Percentiles rank a stretch among this genome's conserved stretches.
phyloP scores from a whole-genome alignment of 192 early-diverging fungal species.

The Geranomyces michiganensis region DNA sequence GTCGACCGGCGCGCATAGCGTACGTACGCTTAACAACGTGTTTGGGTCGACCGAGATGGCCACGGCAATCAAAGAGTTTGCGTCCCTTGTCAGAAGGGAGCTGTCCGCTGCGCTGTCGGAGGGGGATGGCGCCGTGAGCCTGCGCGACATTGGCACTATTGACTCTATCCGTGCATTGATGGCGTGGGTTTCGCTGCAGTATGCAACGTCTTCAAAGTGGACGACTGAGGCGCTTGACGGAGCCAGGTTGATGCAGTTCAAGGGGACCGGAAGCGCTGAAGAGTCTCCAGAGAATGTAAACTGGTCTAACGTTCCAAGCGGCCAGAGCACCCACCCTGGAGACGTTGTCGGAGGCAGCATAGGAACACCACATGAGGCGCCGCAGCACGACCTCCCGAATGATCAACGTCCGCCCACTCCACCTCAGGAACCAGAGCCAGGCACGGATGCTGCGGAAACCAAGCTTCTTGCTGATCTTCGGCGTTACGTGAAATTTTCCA shows the following conservation, averaged over 20 bases:
- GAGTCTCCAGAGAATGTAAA: conserved; percentile 31
- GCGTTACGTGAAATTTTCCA: conserved; percentile 49
- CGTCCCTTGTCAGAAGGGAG: conserved; percentile 37
- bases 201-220: conserved; percentile 27
- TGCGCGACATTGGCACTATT: conserved; percentile 27
- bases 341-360: conserved; percentile 32
- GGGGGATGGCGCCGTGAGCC: conserved; percentile 3
- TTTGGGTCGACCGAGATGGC: conserved; percentile 47
- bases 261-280: neutral
- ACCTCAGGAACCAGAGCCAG: neutral
- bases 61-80: conserved; percentile 37
- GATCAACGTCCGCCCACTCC: neutral
- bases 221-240: neutral
- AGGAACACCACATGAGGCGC: neutral
- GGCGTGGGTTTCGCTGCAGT: conserved; percentile 50
- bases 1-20: conserved; percentile 21
- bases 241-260: neutral
- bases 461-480: conserved; percentile 30
- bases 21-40: conserved; percentile 42
- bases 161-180: conserved; percentile 24
- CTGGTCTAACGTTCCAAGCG: neutral
- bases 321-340: neutral
- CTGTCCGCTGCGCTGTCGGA: neutral
- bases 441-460: neutral
- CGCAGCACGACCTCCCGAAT: neutral